phyloP scores from a whole-genome alignment of 768 basidiomycete species.

The Leccinum longicurvipes region DNA sequence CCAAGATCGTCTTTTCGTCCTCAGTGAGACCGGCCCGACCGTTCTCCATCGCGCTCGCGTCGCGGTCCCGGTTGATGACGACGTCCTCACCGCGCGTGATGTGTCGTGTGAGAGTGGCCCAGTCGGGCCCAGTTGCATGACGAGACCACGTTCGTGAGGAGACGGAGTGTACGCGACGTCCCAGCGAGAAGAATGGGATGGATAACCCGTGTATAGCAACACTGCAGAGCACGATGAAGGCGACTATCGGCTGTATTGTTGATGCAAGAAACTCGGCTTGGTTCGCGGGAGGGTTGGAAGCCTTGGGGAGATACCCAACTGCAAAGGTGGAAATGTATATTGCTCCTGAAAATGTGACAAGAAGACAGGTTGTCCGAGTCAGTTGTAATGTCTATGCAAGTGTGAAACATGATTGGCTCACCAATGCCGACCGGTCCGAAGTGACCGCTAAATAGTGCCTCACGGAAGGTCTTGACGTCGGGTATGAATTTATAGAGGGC shows the following conservation, averaged over 20 bases:
- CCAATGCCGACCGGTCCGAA: slow-evolving; percentile 89
- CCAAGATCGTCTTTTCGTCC: slow-evolving; percentile 27
- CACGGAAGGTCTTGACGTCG: slow-evolving; percentile 90
- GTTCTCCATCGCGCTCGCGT: slow-evolving; percentile 46
- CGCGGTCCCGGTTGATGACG: slow-evolving; percentile 78
- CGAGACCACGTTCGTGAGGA: slow-evolving; percentile 88
- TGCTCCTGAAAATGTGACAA: slow-evolving; percentile 49
- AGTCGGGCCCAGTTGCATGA: slow-evolving; percentile 70
- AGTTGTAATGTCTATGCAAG: not conserved
- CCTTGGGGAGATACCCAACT: slow-evolving; percentile 51
- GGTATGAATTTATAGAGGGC: slow-evolving; percentile 90
- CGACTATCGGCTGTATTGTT: slow-evolving; percentile 88
- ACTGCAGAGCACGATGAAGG: slow-evolving; percentile 91
- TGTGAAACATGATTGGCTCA: slow-evolving; percentile 21
- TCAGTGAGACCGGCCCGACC: slow-evolving; percentile 35
- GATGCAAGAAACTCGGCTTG: slow-evolving; percentile 66
- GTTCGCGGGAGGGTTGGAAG: slow-evolving; percentile 43
- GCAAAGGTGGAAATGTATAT: slow-evolving; percentile 92
- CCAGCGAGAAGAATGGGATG: slow-evolving; percentile 92
- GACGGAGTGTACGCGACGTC: slow-evolving; percentile 79
- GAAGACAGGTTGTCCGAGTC: slow-evolving; percentile 1
- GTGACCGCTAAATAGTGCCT: slow-evolving; percentile 93
- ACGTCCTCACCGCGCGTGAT: slow-evolving; percentile 73
- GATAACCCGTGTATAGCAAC: slow-evolving; percentile 87
- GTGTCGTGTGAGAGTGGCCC: slow-evolving; percentile 74